Percentiles rank a stretch among this genome's conserved stretches.
Evolutionary conservation across 305 asterid species (phyloP).

Genomic region (Fraxinus paxiana): DNA sequence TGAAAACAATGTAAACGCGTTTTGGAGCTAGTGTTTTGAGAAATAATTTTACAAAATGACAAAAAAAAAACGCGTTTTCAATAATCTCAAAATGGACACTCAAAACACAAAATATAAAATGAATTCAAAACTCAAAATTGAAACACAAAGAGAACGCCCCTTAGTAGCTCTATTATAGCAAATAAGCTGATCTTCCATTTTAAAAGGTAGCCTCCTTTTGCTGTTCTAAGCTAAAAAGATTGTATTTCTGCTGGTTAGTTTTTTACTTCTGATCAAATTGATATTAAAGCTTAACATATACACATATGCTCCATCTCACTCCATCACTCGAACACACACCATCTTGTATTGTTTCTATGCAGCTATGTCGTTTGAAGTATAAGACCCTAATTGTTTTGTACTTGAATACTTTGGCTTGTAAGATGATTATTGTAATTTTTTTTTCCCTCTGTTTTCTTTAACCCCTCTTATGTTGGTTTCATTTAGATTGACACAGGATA

Average conservation of each 20-base stretch:
- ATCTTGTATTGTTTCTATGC: background rate
- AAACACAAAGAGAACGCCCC: too few relatives aligned
- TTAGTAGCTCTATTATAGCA: background rate
- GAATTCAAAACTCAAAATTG: too few relatives aligned
- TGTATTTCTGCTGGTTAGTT: background rate
- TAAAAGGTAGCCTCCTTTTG: background rate
- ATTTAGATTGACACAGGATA: background rate
- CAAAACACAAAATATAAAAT: too few relatives aligned
- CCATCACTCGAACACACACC: background rate
- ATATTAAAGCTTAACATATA: background rate
- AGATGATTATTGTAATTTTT: background rate
- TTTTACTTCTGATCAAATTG: background rate
- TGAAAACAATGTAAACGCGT: too few relatives aligned
- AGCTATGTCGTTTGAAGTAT: background rate
- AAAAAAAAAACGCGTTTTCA: too few relatives aligned
- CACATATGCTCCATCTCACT: background rate
- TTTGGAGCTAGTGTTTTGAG: too few relatives aligned
- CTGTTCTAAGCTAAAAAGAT: background rate
- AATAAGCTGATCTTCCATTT: background rate
- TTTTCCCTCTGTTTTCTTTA: background rate
- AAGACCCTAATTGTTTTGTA: background rate
- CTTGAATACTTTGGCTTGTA: background rate
- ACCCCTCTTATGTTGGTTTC: background rate
- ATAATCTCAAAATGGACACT: too few relatives aligned
- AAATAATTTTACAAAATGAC: too few relatives aligned